Percentiles rank a stretch among this genome's conserved stretches.
Conservation (phyloP, 768 basidiomycete genomes). For the Omphalotus guepiniiformis region DNA sequence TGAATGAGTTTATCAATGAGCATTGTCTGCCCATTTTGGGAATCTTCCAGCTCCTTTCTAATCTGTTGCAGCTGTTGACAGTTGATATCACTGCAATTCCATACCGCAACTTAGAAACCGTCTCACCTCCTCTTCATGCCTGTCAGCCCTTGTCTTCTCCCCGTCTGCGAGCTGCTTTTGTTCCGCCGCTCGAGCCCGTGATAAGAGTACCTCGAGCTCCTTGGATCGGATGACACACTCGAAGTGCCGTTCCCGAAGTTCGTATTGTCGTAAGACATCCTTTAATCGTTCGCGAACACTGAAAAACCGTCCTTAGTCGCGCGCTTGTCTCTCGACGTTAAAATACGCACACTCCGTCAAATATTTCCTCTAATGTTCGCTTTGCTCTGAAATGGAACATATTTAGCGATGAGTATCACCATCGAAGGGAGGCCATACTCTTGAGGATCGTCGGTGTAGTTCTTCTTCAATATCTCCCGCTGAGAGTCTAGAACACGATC, state of each 20-base stretch:
- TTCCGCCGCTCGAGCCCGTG: slow-evolving; percentile 83
- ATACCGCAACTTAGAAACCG: slow-evolving; percentile 8
- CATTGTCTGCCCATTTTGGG: slow-evolving; percentile 71
- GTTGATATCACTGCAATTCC: slow-evolving; percentile 5
- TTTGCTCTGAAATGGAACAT: slow-evolving; percentile 47
- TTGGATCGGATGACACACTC: slow-evolving; percentile 91
- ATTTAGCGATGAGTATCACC: slow-evolving; percentile 2
- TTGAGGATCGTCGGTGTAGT: slow-evolving; percentile 70
- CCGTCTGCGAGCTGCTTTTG: slow-evolving; percentile 79
- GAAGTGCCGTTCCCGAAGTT: slow-evolving; percentile 87
- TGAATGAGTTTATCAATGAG: slow-evolving; percentile 80
- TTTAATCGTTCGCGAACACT: slow-evolving; percentile 86
- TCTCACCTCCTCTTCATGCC: slow-evolving; percentile 70
- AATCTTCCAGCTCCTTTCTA: slow-evolving; percentile 75
- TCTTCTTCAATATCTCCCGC: slow-evolving; percentile 71
- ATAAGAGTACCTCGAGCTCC: slow-evolving; percentile 83
- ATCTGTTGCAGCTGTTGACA: slow-evolving; percentile 55
- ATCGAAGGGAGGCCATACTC: slow-evolving; percentile 44
- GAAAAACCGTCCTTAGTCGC: slow-evolving; percentile 10
- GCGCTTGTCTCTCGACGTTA: slow-evolving; percentile 4
- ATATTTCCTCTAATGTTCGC: slow-evolving; percentile 75
- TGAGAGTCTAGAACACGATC: slow-evolving; percentile 62
- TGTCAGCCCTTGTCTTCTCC: slow-evolving; percentile 65
- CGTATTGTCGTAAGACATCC: slow-evolving; percentile 82
- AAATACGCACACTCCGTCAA: slow-evolving; percentile 72